Percentiles rank a stretch among this genome's conserved stretches.
Evolutionary conservation across 257 asterid genomes (phyloP).

Genomic region (Jaltomata sinuosa): DNA sequence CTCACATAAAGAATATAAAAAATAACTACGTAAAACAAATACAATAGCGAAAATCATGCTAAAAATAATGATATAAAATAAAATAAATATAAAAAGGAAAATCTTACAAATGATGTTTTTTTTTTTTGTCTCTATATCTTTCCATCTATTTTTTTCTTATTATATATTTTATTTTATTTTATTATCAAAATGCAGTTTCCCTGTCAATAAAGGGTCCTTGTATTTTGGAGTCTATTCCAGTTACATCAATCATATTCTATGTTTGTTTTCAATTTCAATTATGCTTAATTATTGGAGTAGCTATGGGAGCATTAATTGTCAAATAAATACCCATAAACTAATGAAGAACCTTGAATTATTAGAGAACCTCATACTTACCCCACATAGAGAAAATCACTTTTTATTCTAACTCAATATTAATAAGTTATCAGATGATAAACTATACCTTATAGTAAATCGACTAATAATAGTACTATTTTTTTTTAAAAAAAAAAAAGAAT

Average conservation of each 20-base stretch:
- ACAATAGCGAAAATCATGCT: too few relatives aligned
- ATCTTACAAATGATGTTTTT: neutral
- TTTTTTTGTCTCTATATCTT: neutral
- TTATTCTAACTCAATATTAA: neutral
- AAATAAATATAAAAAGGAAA: neutral
- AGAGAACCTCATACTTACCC: neutral
- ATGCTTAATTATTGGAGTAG: conserved; percentile 1
- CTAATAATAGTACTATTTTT: too few relatives aligned
- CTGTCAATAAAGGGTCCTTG: neutral
- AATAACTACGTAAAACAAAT: too few relatives aligned
- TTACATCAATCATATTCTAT: neutral
- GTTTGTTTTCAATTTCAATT: neutral
- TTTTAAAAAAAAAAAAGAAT: too few relatives aligned
- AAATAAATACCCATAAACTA: neutral
- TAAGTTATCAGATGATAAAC: neutral
- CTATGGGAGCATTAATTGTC: neutral
- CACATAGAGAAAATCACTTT: neutral
- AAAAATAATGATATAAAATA: too few relatives aligned
- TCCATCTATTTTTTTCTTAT: neutral
- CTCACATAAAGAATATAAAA: too few relatives aligned
- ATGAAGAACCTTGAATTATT: neutral
- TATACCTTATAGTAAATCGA: neutral
- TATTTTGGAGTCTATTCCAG: neutral
- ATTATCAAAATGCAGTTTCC: neutral
- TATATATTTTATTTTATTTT: neutral